Percentiles rank a stretch among this genome's conserved stretches.
phyloP scores from a whole-genome alignment of 805 yeast species.

The Myxozyma neglecta region DNA sequence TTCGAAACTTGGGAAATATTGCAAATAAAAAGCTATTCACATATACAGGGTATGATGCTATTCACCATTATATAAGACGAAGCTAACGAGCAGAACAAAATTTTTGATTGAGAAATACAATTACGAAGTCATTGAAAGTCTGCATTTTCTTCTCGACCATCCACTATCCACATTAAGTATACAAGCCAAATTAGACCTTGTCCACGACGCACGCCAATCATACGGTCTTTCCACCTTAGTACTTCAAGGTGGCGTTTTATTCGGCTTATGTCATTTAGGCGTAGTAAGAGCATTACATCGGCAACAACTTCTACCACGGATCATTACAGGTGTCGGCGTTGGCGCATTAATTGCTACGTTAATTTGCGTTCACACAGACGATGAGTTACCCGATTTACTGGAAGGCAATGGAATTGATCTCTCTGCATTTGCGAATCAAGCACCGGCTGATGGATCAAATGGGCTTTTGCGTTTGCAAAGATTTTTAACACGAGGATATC shows the following conservation, averaged over 20 bases:
- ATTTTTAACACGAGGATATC: conserved; percentile 74
- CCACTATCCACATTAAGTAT: conserved; percentile 36
- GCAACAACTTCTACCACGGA: conserved; percentile 74
- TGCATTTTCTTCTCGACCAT: conserved; percentile 52
- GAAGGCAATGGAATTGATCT: conserved; percentile 24
- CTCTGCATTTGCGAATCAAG: conserved; percentile 11
- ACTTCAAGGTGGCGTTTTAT: conserved; percentile 91
- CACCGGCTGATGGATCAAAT: not conserved
- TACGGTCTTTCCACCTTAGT: conserved; percentile 89
- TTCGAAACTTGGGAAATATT: conserved; percentile 90
- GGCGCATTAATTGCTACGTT: conserved; percentile 92
- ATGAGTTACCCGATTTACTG: conserved; percentile 54
- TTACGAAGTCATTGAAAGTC: conserved; percentile 67
- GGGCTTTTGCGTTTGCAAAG: conserved; percentile 48
- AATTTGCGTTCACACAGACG: conserved; percentile 70
- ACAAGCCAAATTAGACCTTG: conserved; percentile 69
- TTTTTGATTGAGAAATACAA: conserved; percentile 83
- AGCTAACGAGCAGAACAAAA: conserved; percentile 60
- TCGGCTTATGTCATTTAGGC: conserved; percentile 92
- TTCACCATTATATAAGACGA: too few species aligned
- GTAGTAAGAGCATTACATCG: conserved; percentile 80
- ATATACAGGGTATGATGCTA: conserved; percentile 52
- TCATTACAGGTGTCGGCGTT: conserved; percentile 87
- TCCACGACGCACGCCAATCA: conserved; percentile 81
- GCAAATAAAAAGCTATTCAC: conserved; percentile 77